Base-by-base conservation (phyloP, 805 yeast species). In the Cyberlindnera saturnus region DNA sequence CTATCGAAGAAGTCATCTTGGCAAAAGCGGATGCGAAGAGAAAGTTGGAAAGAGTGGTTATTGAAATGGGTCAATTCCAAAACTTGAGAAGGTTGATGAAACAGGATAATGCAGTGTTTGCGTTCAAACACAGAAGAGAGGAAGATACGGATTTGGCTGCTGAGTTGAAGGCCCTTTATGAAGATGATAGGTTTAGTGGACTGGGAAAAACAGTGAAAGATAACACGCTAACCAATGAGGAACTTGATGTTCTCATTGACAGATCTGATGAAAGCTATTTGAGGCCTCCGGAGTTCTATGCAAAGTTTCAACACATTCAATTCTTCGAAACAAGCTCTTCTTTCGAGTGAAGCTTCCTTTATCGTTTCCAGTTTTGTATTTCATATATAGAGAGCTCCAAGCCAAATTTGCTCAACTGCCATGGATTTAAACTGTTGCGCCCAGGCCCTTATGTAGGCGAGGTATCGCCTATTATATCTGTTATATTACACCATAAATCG, bases 1-100 rank as follows among this genome's bases (percentile, higher is more conserved):
- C 96, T 1, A 76, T 90, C 26, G 99, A 91, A 63, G 93, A 89
- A 56, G 72, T 86, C 14, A 68, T 93, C 37, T 71, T 93, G 29
- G 78, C 85, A 26, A 79, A 80, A 49, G 95, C 96, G 2, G 84
- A 82, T 34, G 74, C 83, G 19, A 93, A 93, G 63, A 73, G 96
- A 46, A 77, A 77, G 45, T 70, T 90, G 45, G 96, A 88, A 52
- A 79, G 77, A 55, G 61, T 86, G 54, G 87, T 88, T 19, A 83
- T 83, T 43, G 82, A 81, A 52, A 59, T 76, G 66, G 89, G 89
- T 3, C 65, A 69, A 32, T 79, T 78, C 54, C 74, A 72, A 47
- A 69, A 68, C 31, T 61, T 71, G 44, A 62, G 57, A 34, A 66
- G 63, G 41, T 54, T 65, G 36, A 65, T 70, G 10, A 53, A 58